Evolutionary conservation across 2,329 filamentous ascomycete genomes (phyloP), one percentile per base, ranked within the genome.

Genomic region (Claviceps sp.): DNA sequence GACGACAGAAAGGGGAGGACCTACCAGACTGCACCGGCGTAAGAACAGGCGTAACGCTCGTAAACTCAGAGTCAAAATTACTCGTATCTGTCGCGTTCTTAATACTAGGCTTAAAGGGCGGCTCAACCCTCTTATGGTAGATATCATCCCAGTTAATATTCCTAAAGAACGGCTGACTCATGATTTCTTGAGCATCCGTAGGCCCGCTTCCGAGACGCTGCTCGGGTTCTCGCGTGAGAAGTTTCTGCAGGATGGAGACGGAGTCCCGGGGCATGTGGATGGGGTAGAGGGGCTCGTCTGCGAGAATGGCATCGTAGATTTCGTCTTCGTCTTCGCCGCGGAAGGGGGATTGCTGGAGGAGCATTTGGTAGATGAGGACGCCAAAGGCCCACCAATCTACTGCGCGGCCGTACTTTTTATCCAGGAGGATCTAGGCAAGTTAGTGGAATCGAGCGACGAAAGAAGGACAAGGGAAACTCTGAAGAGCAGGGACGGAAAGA

Each of bases 351-450:
- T 98, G 94, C 65, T 98, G 94, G 48, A 98, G 81, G 53, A 98
- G 85, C 94, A 98, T 98, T 69, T 98, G 93, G 73, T 98, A 98
- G 62, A 98, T 98, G 61, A 98, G 73, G 37, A 98, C 93, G 67
- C 93, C 93, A 69, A 98, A 98, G 6, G 94, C 94, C 93, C 93
- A 98, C 93, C 93, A 98, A 68, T 98, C 93, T 44, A 98, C 93
- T 16, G 93, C 88, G 54, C 93, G 85, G 46, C 90, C 91, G 63
- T 98, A 98, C 66, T 96, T 97, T 76, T 98, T 98, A 67, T 98
- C 93, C 53, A 97, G 76, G 38, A 98, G 74, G 70, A 98, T 98
- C 85, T 94, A 41, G 5, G 14, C 1, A 16, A 3, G 9, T 26
- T 4, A 20, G 6, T 11, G 16, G 37, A 16, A 30, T 14, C 11